Conservation (phyloP, 495 filamentous ascomycete genomes). For the Penicillium soppii region DNA sequence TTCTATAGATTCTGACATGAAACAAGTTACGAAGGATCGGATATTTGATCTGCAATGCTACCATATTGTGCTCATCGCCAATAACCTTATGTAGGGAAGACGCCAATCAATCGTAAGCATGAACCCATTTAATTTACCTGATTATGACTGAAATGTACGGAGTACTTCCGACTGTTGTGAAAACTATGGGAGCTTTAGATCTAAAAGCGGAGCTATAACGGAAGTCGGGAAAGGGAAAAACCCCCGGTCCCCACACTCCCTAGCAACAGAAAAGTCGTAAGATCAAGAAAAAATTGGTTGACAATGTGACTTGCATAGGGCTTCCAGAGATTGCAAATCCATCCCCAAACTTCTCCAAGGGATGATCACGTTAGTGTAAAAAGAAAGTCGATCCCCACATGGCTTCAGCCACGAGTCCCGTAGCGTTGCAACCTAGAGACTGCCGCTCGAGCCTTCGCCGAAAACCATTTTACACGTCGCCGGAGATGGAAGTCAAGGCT, state of each 20-base stretch:
- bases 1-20: background rate
- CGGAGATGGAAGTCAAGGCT: slow-evolving; percentile 4
- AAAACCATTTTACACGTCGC: background rate
- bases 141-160: too few species aligned
- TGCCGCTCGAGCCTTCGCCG: slow-evolving; percentile 5
- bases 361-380: background rate
- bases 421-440: slow-evolving; percentile 8
- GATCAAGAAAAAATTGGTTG: too few species aligned
- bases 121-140: too few species aligned
- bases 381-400: slow-evolving; percentile 18
- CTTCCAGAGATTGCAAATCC: background rate
- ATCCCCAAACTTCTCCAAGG: background rate
- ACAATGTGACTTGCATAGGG: slow-evolving; percentile 6
- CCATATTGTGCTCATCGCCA: background rate
- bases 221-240: too few species aligned
- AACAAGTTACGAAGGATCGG: background rate
- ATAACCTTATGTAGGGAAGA: too few species aligned
- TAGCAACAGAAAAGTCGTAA: too few species aligned
- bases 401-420: slow-evolving; percentile 15
- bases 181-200: too few species aligned
- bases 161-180: too few species aligned
- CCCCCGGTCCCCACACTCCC: too few species aligned
- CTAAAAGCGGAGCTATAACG: background rate
- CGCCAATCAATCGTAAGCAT: too few species aligned
- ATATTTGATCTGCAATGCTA: background rate